Conservation (phyloP, 371 early-diverging fungal species). For the Actinomucor elegans region DNA sequence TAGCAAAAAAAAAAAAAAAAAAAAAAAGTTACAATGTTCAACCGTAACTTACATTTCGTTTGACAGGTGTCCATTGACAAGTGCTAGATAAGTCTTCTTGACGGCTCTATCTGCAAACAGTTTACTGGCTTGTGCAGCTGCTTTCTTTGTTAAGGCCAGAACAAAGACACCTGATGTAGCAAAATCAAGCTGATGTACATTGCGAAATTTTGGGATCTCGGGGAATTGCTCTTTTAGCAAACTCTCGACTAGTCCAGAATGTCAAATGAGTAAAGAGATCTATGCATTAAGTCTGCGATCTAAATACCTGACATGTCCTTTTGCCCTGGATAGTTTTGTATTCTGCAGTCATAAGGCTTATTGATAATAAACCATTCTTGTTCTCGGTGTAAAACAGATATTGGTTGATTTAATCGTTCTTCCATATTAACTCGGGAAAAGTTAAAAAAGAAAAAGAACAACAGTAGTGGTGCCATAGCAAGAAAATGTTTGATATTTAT, state of each 20-base stretch:
- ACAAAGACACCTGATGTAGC: constrained; percentile 44
- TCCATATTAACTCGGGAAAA: too few relatives aligned
- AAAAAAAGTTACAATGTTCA: background rate
- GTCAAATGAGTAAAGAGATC: too few relatives aligned
- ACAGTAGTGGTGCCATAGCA: too few relatives aligned
- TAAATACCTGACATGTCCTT: constrained; percentile 18
- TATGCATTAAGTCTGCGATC: too few relatives aligned
- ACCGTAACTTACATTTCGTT: constrained; percentile 25
- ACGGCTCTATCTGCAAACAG: constrained; percentile 40
- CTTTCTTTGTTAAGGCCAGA: constrained; percentile 35
- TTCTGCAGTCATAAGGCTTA: constrained; percentile 32
- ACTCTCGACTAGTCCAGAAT: constrained; percentile 13
- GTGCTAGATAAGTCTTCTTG: constrained; percentile 45
- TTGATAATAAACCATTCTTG: constrained; percentile 24
- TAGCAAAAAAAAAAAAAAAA: background rate
- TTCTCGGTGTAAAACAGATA: constrained; percentile 19
- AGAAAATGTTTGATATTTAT: too few relatives aligned
- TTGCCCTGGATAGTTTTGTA: constrained; percentile 18
- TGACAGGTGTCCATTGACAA: constrained; percentile 40
- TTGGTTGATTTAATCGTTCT: background rate
- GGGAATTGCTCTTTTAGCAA: constrained; percentile 25
- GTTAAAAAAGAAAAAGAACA: too few relatives aligned
- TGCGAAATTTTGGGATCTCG: constrained; percentile 25
- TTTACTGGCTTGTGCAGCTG: constrained; percentile 31
- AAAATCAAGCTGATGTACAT: constrained; percentile 45